Percentiles rank a stretch among this genome's conserved stretches.
Conservation (phyloP, 2,329 filamentous ascomycete genomes). For the Neofusicoccum kwambonambiense region DNA sequence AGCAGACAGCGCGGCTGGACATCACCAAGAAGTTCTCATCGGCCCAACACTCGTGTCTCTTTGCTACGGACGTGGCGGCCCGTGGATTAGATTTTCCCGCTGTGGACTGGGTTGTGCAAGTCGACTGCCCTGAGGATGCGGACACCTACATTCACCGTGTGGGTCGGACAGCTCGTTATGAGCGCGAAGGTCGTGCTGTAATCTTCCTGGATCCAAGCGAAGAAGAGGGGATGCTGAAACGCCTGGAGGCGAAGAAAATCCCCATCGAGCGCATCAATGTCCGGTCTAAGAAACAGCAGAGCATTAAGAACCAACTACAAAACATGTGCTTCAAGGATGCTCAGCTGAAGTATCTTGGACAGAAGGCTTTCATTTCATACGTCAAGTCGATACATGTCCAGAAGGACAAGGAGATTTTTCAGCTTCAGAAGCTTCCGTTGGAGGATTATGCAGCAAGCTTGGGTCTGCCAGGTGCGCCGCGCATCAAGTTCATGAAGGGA, state of each 20-base stretch:
- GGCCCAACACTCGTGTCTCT: conserved; percentile 81
- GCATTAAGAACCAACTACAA: conserved; percentile 80
- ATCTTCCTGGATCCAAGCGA: conserved; percentile 91
- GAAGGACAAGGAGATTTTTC: conserved; percentile 88
- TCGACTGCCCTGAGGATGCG: conserved; percentile 94
- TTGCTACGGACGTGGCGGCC: conserved; percentile 93
- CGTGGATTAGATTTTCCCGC: conserved; percentile 93
- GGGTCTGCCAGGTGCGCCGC: conserved; percentile 85
- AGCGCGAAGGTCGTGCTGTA: conserved; percentile 82
- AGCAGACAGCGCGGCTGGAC: conserved; percentile 82
- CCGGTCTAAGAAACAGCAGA: conserved; percentile 83
- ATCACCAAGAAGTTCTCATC: conserved; percentile 81
- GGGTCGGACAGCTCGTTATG: conserved; percentile 89
- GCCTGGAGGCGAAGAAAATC: conserved; percentile 85
- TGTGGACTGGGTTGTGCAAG: conserved; percentile 98
- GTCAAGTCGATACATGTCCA: conserved; percentile 81
- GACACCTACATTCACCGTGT: conserved; percentile 98
- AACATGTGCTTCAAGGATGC: conserved; percentile 95
- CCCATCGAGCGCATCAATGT: conserved; percentile 84
- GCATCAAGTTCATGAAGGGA: conserved; percentile 90
- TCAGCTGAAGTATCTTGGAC: conserved; percentile 88
- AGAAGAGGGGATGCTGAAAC: conserved; percentile 84
- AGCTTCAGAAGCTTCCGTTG: conserved; percentile 76
- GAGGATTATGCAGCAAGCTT: conserved; percentile 83
- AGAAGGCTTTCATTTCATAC: conserved; percentile 94